These are phyloP conservation scores for Talaromyces atroroseus DNA, from an alignment of 2,329 filamentous ascomycete genomes.

Conservation along the genomic window DNA sequence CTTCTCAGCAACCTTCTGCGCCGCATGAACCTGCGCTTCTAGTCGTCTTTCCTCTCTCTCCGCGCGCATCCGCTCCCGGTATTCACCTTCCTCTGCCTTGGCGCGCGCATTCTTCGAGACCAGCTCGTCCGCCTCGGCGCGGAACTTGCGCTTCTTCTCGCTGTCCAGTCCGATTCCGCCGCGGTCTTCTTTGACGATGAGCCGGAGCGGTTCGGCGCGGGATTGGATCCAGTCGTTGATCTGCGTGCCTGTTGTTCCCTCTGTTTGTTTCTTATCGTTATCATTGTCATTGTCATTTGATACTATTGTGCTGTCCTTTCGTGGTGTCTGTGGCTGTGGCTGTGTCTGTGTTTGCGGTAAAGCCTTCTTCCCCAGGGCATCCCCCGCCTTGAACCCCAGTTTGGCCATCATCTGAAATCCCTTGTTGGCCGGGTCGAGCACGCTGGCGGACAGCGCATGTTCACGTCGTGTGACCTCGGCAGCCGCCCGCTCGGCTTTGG, in stretches of 20 bases:
- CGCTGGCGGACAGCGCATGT: constrained; percentile 66
- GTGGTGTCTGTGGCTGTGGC: no score
- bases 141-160: constrained; percentile 71
- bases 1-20: constrained; percentile 76
- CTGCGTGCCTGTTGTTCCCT: not conserved
- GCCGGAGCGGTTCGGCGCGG: constrained; percentile 66
- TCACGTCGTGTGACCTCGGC: constrained; percentile 69
- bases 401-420: constrained; percentile 95
- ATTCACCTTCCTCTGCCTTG: constrained; percentile 64
- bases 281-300: constrained; percentile 11
- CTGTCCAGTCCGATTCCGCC: constrained; percentile 79
- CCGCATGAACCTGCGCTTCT: constrained; percentile 67
- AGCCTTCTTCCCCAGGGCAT: constrained; percentile 61
- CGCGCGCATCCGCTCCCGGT: constrained; percentile 63
- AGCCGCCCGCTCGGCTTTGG: constrained; percentile 75
- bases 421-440: constrained; percentile 71
- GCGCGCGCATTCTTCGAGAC: constrained; percentile 50
- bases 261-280: not conserved
- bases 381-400: constrained; percentile 80
- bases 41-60: constrained; percentile 64
- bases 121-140: constrained; percentile 54
- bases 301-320: no score
- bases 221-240: constrained; percentile 25
- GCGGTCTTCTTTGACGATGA: constrained; percentile 71
- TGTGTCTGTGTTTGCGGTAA: not conserved